Conservation (phyloP, 139 green algal genomes). For the Tetraselmis striata region DNA sequence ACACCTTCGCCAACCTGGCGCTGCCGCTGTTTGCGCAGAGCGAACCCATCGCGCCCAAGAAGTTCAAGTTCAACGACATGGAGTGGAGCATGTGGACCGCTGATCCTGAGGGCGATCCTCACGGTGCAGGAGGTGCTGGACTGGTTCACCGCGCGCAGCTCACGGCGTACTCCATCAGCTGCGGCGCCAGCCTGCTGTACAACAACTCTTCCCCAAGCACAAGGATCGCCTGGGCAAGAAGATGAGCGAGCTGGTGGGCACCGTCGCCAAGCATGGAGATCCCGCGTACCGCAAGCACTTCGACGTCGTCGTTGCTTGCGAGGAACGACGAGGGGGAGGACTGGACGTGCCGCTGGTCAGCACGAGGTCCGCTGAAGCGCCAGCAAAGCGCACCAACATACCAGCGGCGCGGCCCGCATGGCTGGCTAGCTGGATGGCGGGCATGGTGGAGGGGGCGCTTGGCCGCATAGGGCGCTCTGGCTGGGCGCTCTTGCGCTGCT, state of each 20-base stretch:
- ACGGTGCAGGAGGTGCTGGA: conserved; percentile 87
- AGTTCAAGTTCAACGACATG: conserved; percentile 63
- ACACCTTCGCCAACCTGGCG: conserved; percentile 98
- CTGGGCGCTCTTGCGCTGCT: no score
- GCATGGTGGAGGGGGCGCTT: no score
- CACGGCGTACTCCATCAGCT: conserved; percentile 89
- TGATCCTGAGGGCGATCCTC: conserved; percentile 92
- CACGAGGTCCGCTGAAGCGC: conserved; percentile 62
- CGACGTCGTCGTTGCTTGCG: conserved; percentile 96
- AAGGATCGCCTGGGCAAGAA: conserved; percentile 81
- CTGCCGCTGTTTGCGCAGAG: conserved; percentile 95
- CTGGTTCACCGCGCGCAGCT: conserved; percentile 78
- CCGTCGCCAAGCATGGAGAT: conserved; percentile 9
- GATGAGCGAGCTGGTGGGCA: conserved; percentile 49
- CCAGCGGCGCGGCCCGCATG: no score
- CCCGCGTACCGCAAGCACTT: conserved; percentile 77
- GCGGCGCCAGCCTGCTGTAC: conserved; percentile 86
- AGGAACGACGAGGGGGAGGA: conserved; percentile 85
- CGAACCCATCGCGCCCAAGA: conserved; percentile 86
- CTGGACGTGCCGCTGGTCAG: conserved; percentile 74
- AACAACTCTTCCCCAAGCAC: conserved; percentile 98
- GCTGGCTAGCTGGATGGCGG: no score
- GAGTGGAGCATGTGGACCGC: conserved; percentile 91
- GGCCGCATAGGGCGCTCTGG: no score
- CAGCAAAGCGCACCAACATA: no score